Evolutionary conservation across 805 yeast genomes (phyloP), one percentile per base, ranked within the genome.

Genomic region (Hanseniaspora mollemarum): DNA sequence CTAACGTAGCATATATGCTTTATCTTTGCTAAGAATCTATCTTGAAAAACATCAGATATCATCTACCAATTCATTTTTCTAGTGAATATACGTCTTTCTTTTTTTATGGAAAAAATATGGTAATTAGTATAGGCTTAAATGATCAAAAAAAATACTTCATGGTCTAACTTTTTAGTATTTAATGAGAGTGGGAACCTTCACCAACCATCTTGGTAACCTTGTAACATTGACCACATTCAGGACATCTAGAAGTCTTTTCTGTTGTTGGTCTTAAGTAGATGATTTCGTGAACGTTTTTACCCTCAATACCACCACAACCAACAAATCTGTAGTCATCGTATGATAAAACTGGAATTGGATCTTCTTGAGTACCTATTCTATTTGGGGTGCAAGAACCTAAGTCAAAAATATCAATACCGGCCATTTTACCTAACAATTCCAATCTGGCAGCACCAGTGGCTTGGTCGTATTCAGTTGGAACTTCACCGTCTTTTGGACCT

Each of bases 191-290:
- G 62, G 71, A 78, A 55, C 43, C 43, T 22, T 51, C 59, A 80
- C 83, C 70, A 96, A 96, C 62, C 28, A 88, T 76, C 72, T 81
- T 82, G 71, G 87, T 84, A 62, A 88, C 71, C 64, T 84, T 80
- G 76, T 83, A 90, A 59, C 87, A 95, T 60, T 88, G 82, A 70
- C 98, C 98, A 70, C 97, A 90, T 71, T 92, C 96, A 95, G 96
- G 86, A 74, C 96, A 92, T 80, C 98, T 87, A 59, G 84, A 84
- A 55, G 83, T 83, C 70, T 85, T 74, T 45, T 77, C 84, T 57
- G 74, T 77, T 59, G 87, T 83, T 62, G 94, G 94, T 70, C 80
- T 81, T 73, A 88, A 77, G 96, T 96, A 90, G 81, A 80, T 78
- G 58, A 86, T 78, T 62, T 78, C 81, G 71, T 88, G 97, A 29